Base-by-base conservation (phyloP, 2,329 filamentous ascomycete genomes). In the Ophiocordyceps robertsii region DNA sequence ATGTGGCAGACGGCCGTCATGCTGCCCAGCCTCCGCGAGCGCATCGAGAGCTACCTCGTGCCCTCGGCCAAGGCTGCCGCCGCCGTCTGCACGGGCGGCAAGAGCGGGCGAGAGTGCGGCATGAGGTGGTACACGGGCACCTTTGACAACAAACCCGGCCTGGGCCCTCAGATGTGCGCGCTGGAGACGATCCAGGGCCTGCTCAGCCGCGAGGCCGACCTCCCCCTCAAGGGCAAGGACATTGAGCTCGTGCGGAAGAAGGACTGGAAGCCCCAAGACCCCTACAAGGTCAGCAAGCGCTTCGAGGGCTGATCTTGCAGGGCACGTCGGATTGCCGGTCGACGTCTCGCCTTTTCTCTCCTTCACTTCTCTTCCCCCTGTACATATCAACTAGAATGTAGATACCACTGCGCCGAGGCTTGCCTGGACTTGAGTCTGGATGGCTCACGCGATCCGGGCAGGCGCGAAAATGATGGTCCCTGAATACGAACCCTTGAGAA, bases 81-180 rank as follows among this genome's bases (percentile, higher is more conserved):
- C 5, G 55, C 62, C 29, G 64, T 70, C 2, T 83, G 79, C 55
- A 70, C 70, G 0, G 78, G 77, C 13, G 72, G 69, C n/a, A 48
- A 56, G 4, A 63, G 65, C 46, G 68, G 70, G 5, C 67, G 65
- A 2, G 63, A 66, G 16, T 83, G 79, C 51, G 77, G 78, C n/a
- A 63, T 73, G 53, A 72, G 69, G 54, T 83, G 79, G 79, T 80
- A 77, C 46, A 61, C 65, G 1, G 69, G 68, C 33, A 70, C 65
- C 2, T 79, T 67, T 46, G 78, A 82, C 51, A 69, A 67, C 32
- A 63, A 58, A 21, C 56, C 63, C 0, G 76, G 77, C 3, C 64
- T 81, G 6, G 79, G 79, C 5, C 73, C 80, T 58, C 70, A 81
- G 54, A 77, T 82, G 74, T 73, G 69, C 43, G 79, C 76, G 1